A percentile compares a stretch with the other conserved stretches of the same genome.
Conservation (phyloP, 768 basidiomycete genomes). For the Neoboletus subvelutipes region DNA sequence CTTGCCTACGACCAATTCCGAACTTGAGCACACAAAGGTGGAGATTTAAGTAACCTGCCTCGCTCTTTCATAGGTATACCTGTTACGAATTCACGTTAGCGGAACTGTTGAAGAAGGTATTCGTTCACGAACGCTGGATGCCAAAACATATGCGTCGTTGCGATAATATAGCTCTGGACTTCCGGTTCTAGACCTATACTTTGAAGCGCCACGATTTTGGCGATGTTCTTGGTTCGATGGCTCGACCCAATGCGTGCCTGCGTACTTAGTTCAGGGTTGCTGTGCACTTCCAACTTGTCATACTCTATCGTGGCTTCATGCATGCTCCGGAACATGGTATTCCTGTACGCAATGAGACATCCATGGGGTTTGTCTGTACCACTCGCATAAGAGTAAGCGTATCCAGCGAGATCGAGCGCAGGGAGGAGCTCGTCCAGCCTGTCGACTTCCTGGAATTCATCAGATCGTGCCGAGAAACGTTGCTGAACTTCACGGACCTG, state of each 20-base stretch:
- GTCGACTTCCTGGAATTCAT: slow-evolving; percentile 74
- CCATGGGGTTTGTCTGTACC: slow-evolving; percentile 84
- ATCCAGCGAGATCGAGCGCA: slow-evolving; percentile 60
- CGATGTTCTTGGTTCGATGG: slow-evolving; percentile 80
- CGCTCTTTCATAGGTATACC: slow-evolving; percentile 75
- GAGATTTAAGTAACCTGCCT: slow-evolving; percentile 47
- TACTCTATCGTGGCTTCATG: slow-evolving; percentile 57
- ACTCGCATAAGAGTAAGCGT: slow-evolving; percentile 60
- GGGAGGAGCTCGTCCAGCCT: slow-evolving; percentile 71
- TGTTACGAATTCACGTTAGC: slow-evolving; percentile 4
- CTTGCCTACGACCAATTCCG: slow-evolving; percentile 54
- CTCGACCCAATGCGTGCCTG: slow-evolving; percentile 50
- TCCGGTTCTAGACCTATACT: slow-evolving; percentile 33
- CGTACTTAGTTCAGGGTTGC: slow-evolving; percentile 33
- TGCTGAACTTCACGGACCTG: slow-evolving; percentile 52
- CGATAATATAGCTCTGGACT: slow-evolving; percentile 64
- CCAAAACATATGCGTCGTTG: slow-evolving; percentile 95
- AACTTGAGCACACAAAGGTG: not conserved
- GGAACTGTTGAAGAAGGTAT: not conserved
- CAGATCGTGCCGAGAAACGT: not conserved
- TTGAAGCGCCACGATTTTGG: slow-evolving; percentile 66
- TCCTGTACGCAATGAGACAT: slow-evolving; percentile 76
- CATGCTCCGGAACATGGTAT: slow-evolving; percentile 45
- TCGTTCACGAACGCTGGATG: slow-evolving; percentile 67
- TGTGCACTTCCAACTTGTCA: slow-evolving; percentile 60